A percentile compares a stretch with the other conserved stretches of the same genome.
phyloP scores from a whole-genome alignment of 1,284 basidiomycete genomes.

The Puccinia hordei region DNA sequence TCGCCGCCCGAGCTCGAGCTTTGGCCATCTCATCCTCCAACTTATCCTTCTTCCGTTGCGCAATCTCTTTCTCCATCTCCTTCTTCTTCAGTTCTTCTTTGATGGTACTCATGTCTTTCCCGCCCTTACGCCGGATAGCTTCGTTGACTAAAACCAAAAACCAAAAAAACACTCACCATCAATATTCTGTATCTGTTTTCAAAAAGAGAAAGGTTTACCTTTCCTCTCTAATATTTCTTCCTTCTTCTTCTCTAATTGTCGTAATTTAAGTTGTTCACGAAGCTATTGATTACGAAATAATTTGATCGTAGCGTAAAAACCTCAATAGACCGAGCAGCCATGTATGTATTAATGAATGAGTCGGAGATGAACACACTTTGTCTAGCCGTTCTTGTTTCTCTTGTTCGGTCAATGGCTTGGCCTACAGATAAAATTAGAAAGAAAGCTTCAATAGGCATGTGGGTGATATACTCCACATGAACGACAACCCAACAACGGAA shows the following conservation, averaged over 20 bases:
- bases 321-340: background rate
- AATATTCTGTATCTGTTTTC: background rate
- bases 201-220: conserved; percentile 54
- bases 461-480: background rate
- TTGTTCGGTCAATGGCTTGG: conserved; percentile 91
- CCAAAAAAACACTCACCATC: background rate
- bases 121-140: conserved; percentile 75
- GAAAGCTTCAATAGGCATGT: background rate
- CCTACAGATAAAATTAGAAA: conserved; percentile 61
- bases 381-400: conserved; percentile 81
- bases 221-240: conserved; percentile 72
- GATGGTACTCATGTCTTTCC: conserved; percentile 73
- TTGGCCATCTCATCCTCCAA: conserved; percentile 78
- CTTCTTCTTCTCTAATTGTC: conserved; percentile 70
- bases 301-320: background rate
- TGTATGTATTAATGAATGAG: background rate
- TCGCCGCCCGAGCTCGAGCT: conserved; percentile 83
- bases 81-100: conserved; percentile 74
- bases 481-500: background rate
- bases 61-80: conserved; percentile 76
- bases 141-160: conserved; percentile 67
- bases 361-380: conserved; percentile 62
- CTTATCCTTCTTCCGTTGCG: conserved; percentile 80
- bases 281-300: conserved; percentile 59
- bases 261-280: conserved; percentile 73